These are phyloP conservation scores for Triticum aestivum DNA, from an alignment of 176 grass and related monocot genomes.

Conservation along the genomic window DNA sequence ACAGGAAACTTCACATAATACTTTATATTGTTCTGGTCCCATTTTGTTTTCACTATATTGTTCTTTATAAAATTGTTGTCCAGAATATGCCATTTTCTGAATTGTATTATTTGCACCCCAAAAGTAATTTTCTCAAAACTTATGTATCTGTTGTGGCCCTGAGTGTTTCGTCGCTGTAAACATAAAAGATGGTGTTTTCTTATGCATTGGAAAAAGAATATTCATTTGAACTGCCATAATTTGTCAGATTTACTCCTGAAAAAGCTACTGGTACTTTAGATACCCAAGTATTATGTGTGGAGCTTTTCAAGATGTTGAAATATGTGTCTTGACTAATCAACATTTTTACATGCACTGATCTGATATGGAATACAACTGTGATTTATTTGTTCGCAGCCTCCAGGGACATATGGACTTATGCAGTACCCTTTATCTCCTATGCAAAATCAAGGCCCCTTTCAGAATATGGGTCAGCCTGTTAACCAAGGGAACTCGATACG, in stretches of 20 bases:
- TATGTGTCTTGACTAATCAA: not conserved
- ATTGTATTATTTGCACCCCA: not conserved
- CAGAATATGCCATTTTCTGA: not conserved
- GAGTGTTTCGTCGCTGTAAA: not conserved
- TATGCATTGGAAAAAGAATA: not conserved
- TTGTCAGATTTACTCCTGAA: not conserved
- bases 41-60: not conserved
- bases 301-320: not conserved
- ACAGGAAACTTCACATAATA: not conserved
- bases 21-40: not conserved
- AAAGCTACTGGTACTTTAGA: not conserved
- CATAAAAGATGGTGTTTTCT: not conserved
- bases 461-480: constrained; percentile 64
- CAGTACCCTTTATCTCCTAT: constrained; percentile 86
- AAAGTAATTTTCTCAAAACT: not conserved
- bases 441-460: constrained; percentile 87
- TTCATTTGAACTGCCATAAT: not conserved
- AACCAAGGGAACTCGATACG: constrained; percentile 68
- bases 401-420: constrained; percentile 87
- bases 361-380: not conserved
- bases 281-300: not conserved
- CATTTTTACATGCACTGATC: not conserved
- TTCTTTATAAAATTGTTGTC: not conserved
- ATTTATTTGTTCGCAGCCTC: constrained; percentile 57
- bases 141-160: not conserved